A percentile compares a stretch with the other conserved stretches of the same genome.
These are phyloP conservation scores for Entomortierella beljakovae DNA, from an alignment of 192 early-diverging fungal genomes.

Conservation along the genomic window DNA sequence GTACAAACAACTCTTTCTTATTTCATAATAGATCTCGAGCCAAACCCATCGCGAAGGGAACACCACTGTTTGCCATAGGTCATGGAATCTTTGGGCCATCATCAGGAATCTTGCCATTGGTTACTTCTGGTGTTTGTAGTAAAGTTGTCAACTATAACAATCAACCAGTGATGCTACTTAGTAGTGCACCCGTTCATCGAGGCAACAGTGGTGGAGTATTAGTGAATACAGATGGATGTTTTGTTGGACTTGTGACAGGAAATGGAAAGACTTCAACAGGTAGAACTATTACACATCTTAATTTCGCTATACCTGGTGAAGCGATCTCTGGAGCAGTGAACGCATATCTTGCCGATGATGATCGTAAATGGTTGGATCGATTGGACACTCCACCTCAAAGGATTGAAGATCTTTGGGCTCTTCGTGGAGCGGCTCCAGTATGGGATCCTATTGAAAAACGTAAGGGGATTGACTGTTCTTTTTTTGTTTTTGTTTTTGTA, in stretches of 20 bases:
- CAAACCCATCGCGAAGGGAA: slow-evolving; percentile 35
- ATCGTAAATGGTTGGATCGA: slow-evolving; percentile 44
- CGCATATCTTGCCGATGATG: slow-evolving; percentile 36
- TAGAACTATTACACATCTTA: slow-evolving; percentile 53
- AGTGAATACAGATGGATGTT: slow-evolving; percentile 33
- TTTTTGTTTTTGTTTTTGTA: neutral
- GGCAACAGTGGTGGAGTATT: slow-evolving; percentile 57
- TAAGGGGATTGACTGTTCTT: neutral
- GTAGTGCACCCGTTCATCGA: slow-evolving; percentile 51
- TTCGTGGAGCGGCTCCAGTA: slow-evolving; percentile 38
- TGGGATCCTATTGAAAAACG: slow-evolving; percentile 52
- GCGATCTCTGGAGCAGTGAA: slow-evolving; percentile 38
- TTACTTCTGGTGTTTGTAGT: slow-evolving; percentile 52
- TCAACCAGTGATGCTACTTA: slow-evolving; percentile 48
- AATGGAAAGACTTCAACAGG: slow-evolving; percentile 53
- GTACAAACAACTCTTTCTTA: neutral
- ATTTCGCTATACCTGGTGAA: slow-evolving; percentile 53
- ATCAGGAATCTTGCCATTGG: slow-evolving; percentile 39
- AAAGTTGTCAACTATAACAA: slow-evolving; percentile 30
- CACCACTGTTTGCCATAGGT: slow-evolving; percentile 52
- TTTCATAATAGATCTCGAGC: slow-evolving; percentile 14
- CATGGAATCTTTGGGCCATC: slow-evolving; percentile 54
- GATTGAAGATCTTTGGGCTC: slow-evolving; percentile 45
- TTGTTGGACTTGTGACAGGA: slow-evolving; percentile 49
- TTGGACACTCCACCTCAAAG: slow-evolving; percentile 29